These are phyloP conservation scores for Chalciporus piperatoides DNA, from an alignment of 1,284 basidiomycete species.

Conservation along the genomic window DNA sequence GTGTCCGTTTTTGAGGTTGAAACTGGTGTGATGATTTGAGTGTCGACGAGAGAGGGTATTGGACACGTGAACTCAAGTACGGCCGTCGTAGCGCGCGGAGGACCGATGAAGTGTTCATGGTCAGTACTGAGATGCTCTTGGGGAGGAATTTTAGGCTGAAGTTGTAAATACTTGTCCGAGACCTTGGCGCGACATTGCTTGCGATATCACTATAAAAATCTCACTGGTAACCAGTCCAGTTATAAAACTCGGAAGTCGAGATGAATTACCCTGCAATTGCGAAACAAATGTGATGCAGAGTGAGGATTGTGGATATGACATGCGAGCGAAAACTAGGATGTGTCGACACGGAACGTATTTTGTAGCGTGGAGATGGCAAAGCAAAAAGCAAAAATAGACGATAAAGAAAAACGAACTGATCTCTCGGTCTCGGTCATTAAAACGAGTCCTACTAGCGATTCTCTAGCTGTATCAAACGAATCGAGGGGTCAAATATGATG, in stretches of 20 bases:
- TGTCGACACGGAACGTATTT: neutral
- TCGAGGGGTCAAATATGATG: neutral
- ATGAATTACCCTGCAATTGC: too few relatives aligned
- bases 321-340: neutral
- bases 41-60: neutral
- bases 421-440: neutral
- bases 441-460: neutral
- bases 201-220: too few relatives aligned
- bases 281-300: neutral
- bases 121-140: neutral
- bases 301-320: neutral
- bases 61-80: neutral
- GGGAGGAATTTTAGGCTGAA: too few relatives aligned
- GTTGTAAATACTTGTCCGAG: too few relatives aligned
- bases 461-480: neutral
- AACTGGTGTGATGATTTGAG: neutral
- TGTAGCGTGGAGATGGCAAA: neutral
- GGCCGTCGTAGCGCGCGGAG: constrained; percentile 11
- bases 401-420: neutral
- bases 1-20: constrained; percentile 3
- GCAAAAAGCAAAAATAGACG: neutral
- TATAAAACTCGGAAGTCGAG: too few relatives aligned
- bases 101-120: constrained; percentile 9
- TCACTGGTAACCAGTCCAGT: too few relatives aligned
- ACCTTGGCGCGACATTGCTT: too few relatives aligned